Evolutionary conservation across 768 basidiomycete species (phyloP).

Genomic region (Roridomyces roridus): DNA sequence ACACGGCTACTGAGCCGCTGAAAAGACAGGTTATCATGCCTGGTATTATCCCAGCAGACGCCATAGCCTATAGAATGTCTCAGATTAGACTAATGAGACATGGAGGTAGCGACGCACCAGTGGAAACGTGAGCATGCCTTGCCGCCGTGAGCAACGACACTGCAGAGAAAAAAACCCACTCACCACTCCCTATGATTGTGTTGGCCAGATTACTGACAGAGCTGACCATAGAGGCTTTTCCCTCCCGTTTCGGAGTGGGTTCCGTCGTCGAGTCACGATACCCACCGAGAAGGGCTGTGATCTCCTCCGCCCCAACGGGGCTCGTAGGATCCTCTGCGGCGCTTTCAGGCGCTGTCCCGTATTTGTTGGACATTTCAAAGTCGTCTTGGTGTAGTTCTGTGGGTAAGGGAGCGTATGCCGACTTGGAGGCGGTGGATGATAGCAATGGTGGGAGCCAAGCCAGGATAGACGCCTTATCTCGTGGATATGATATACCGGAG

Average conservation of each 20-base stretch:
- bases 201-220: slow-evolving; percentile 84
- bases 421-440: neutral
- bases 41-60: slow-evolving; percentile 87
- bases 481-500: neutral
- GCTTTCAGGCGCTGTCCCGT: slow-evolving; percentile 59
- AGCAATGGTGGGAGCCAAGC: slow-evolving; percentile 20
- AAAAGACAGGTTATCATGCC: slow-evolving; percentile 88
- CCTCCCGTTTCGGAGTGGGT: slow-evolving; percentile 47
- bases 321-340: slow-evolving; percentile 35
- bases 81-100: slow-evolving; percentile 6
- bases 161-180: slow-evolving; percentile 35
- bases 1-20: slow-evolving; percentile 76
- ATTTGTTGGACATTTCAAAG: slow-evolving; percentile 74
- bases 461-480: slow-evolving; percentile 10
- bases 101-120: slow-evolving; percentile 53
- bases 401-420: slow-evolving; percentile 10
- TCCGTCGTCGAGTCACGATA: slow-evolving; percentile 33
- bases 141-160: slow-evolving; percentile 4
- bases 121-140: slow-evolving; percentile 91
- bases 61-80: slow-evolving; percentile 71
- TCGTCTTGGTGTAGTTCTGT: slow-evolving; percentile 6
- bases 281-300: slow-evolving; percentile 65
- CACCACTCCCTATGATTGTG: slow-evolving; percentile 92
- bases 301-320: slow-evolving; percentile 48
- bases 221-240: slow-evolving; percentile 71